Conservation (phyloP, 2,329 filamentous ascomycete genomes). For the Beauveria australis region DNA sequence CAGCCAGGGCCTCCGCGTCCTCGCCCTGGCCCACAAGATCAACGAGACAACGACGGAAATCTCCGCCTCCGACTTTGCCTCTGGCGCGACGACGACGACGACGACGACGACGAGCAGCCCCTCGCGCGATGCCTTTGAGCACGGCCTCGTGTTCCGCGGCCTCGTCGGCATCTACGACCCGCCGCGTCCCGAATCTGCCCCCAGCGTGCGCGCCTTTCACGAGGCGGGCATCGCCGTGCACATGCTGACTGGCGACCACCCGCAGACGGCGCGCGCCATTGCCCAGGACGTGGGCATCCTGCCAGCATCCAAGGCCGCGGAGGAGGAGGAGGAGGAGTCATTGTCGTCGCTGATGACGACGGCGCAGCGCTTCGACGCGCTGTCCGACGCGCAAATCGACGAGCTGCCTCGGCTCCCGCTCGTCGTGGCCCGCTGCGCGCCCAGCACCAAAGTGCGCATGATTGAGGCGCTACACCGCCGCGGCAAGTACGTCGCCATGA, state of each 20-base stretch:
- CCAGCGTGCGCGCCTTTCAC: conserved; percentile 45
- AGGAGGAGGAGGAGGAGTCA: too few species aligned
- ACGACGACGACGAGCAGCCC: conserved; percentile 12
- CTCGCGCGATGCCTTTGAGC: conserved; percentile 31
- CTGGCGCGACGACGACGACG: conserved; percentile 1
- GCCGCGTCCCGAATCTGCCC: conserved; percentile 52
- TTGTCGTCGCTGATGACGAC: conserved; percentile 50
- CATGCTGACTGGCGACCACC: conserved; percentile 59
- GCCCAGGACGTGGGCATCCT: conserved; percentile 53
- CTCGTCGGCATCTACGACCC: conserved; percentile 62
- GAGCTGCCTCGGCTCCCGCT: conserved; percentile 52
- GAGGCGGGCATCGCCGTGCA: conserved; percentile 53
- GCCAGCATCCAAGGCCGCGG: conserved; percentile 34
- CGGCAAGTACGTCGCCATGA: conserved; percentile 57
- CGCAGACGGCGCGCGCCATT: conserved; percentile 52
- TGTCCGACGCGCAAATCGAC: conserved; percentile 56
- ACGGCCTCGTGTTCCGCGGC: conserved; percentile 52
- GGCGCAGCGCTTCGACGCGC: conserved; percentile 53
- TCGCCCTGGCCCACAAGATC: conserved; percentile 45
- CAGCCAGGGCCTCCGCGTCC: conserved; percentile 56
- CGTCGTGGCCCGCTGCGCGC: conserved; percentile 63
- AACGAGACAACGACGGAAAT: conserved; percentile 7
- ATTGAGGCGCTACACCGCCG: conserved; percentile 64
- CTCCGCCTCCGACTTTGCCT: conserved; percentile 22
- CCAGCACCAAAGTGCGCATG: conserved; percentile 65